These are phyloP conservation scores for Hygrophila difformis DNA, from an alignment of 257 asterid genomes.

Conservation along the genomic window DNA sequence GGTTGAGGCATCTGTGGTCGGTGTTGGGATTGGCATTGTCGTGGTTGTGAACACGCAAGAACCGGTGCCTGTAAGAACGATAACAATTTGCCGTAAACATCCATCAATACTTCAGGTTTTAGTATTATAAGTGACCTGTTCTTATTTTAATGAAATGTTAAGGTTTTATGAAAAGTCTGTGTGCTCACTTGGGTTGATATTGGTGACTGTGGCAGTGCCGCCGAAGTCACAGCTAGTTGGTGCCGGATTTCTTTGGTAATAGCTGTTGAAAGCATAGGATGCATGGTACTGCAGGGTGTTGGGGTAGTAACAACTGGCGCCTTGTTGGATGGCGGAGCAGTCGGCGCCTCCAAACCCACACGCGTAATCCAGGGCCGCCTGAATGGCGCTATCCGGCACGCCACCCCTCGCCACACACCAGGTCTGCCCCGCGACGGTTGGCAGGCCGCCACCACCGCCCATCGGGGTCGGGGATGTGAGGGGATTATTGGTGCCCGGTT, in stretches of 20 bases:
- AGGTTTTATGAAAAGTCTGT: neutral
- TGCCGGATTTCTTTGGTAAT: conserved; percentile 58
- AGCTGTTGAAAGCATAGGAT: conserved; percentile 80
- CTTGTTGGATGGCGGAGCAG: conserved; percentile 61
- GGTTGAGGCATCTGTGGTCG: conserved; percentile 41
- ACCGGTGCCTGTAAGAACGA: conserved; percentile 52
- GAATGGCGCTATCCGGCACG: conserved; percentile 31
- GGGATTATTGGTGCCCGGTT: conserved; percentile 24
- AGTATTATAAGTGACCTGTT: too few relatives aligned
- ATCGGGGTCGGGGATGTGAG: conserved; percentile 18
- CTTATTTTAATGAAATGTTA: too few relatives aligned
- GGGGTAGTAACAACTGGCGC: conserved; percentile 64
- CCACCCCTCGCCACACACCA: conserved; percentile 87
- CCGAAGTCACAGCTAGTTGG: conserved; percentile 75
- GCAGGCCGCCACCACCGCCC: conserved; percentile 19
- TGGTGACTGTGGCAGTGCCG: conserved; percentile 54
- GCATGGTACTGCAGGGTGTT: conserved; percentile 68
- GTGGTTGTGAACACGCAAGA: conserved; percentile 39
- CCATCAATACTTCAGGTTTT: too few relatives aligned
- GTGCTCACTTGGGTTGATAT: conserved; percentile 69
- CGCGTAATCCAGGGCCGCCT: conserved; percentile 75
- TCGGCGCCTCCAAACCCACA: conserved; percentile 86
- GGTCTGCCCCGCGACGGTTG: conserved; percentile 54
- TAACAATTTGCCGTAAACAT: too few relatives aligned
- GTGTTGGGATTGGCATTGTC: conserved; percentile 5